Evolutionary conservation across 2,329 filamentous ascomycete species (phyloP), one percentile per base, ranked within the genome.

Genomic region (Aureobasidium musti): DNA sequence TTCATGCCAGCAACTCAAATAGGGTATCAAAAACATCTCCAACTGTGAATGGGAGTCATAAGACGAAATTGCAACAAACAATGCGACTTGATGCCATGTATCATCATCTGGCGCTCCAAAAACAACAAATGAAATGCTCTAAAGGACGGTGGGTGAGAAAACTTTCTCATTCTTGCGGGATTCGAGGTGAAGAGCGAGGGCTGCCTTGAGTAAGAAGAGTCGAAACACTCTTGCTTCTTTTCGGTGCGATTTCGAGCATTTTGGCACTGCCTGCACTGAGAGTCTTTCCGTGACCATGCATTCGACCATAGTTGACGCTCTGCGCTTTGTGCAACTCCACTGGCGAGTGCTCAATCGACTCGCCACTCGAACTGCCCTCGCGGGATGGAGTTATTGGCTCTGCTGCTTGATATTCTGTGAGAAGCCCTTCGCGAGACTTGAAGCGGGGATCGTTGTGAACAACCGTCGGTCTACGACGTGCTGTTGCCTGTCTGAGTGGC

Each of bases 221-320:
- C 17, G 33, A 17, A 13, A 54, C 37, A 19, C 61, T 64, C 50
- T 39, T 63, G 37, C 68, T 67, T 30, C 60, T 39, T 19, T 52
- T 30, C 45, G 59, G 59, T 10, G 39, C 26, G 54, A 93, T 82
- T 59, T 92, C 87, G 59, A 95, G 79, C 61, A 94, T 78, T 77
- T 87, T 90, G 13, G 90, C 90, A 73, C 89, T 93, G 59, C 91
- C 91, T 52, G 90, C 89, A 73, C 90, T 93, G 73, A 92, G 87
- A 69, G 89, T 89, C 64, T 89, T 84, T 23, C 82, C 85, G 71
- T 93, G 90, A 11, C 83, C 82, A 72, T 21, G 17, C 23, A 39
- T 13, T 47, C 64, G 67, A 67, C 86, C 85, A 59, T 90, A 81
- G 68, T 89, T 86, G 67, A 94, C 81, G 76, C 89, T 94, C 61